Evolutionary conservation across 1,284 basidiomycete species (phyloP).

Genomic region (Austroboletus niveus): DNA sequence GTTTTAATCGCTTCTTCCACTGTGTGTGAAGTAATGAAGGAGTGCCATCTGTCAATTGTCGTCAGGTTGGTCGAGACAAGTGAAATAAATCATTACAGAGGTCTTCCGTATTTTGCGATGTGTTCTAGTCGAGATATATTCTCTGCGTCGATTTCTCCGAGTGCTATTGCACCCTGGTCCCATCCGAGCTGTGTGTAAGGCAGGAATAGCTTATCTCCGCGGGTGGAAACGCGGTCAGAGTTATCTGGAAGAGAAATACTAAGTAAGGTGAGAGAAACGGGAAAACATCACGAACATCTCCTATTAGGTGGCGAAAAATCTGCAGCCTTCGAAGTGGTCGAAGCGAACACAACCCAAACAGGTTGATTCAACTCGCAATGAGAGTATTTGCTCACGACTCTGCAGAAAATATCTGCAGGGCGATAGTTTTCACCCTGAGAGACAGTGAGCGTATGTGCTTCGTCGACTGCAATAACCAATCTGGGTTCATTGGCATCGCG

Average conservation of each 20-base stretch:
- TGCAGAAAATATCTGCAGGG: too few relatives aligned
- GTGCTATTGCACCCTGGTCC: too few relatives aligned
- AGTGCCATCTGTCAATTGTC: background rate
- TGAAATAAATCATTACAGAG: background rate
- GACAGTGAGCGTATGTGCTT: constrained; percentile 1
- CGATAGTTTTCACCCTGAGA: background rate
- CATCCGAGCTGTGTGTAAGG: too few relatives aligned
- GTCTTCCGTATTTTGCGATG: constrained; percentile 1
- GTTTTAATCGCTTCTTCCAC: background rate
- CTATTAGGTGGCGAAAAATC: constrained; percentile 7
- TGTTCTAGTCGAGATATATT: background rate
- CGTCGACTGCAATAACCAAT: background rate
- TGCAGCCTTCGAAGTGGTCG: constrained; percentile 8
- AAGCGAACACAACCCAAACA: constrained; percentile 15
- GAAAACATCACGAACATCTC: background rate
- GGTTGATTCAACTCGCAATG: background rate
- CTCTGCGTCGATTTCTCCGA: background rate
- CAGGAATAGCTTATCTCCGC: too few relatives aligned
- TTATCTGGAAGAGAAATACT: too few relatives aligned
- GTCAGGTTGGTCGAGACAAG: background rate
- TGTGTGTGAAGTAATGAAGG: background rate
- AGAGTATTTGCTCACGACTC: too few relatives aligned
- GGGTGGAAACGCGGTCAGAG: too few relatives aligned
- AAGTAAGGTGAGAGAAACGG: background rate
- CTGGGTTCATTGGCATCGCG: background rate